Evolutionary conservation across 768 basidiomycete species (phyloP), one percentile per base, ranked within the genome.

Genomic region (Trichaptum fuscoviolaceum): DNA sequence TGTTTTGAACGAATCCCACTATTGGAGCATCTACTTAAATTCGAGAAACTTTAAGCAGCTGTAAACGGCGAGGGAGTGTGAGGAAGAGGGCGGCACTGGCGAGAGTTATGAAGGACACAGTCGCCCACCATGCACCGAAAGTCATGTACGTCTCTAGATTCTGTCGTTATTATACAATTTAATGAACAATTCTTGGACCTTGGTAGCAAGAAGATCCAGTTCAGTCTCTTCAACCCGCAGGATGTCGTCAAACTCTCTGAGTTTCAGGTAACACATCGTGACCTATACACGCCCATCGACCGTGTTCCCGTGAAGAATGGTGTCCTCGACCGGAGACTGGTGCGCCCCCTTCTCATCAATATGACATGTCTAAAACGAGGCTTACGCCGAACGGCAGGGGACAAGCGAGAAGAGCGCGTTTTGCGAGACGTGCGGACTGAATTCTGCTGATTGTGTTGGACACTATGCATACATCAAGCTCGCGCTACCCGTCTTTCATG

Each of bases 391-490:
- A 24, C 34, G 9, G 17, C 70, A 97, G 96, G 97, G 97, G 58
- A 96, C 95, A 4, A 93, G 93, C 57, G 95, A 97, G 75, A 99
- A 99, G 81, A 85, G 82, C 67, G 86, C 91, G 27, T 91, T 89
- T 73, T 99, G 97, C 77, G 93, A 96, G 77, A 99, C 97, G 0
- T 99, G 97, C 73, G 94, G 94, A 8, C 86, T 95, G 69, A 88
- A 86, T 20, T 89, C 93, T 30, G 92, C 95, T 2, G 94, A 97
- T 68, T 99, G 97, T 74, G 96, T 97, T 25, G 97, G 97, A 0
- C 97, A 99, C 77, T 99, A 97, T 75, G 96, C 96, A 5, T 99
- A 99, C 78, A 98, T 99, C 80, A 98, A 97, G 77, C 84, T 99
- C 58, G 88, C 91, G 35, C 88, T 99, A 23, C 97, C 97, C 0